Conservation (phyloP, 1,284 basidiomycete species). For the Apiotrichum brassicae region DNA sequence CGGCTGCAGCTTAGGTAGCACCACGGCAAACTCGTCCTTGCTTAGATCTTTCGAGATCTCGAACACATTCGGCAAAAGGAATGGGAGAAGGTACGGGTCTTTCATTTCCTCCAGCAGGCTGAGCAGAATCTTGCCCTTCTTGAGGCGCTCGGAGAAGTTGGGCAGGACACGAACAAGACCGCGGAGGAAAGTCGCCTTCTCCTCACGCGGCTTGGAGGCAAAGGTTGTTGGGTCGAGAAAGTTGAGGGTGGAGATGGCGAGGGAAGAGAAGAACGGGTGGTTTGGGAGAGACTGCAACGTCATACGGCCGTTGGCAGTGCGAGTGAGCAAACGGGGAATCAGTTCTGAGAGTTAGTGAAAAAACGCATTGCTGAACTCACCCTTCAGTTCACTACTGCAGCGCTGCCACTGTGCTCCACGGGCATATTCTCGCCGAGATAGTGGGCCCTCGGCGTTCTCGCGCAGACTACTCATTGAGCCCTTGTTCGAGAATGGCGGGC, state of each 20-base stretch:
- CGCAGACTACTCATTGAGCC: conserved; percentile 73
- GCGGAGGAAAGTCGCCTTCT: conserved; percentile 93
- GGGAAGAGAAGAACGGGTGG: conserved; percentile 85
- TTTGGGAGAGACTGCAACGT: conserved; percentile 71
- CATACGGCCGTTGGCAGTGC: conserved; percentile 65
- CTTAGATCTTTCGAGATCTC: conserved; percentile 74
- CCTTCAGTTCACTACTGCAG: conserved; percentile 38
- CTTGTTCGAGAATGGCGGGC: conserved; percentile 80
- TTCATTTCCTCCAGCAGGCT: conserved; percentile 97
- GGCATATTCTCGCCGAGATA: conserved; percentile 32
- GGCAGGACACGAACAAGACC: conserved; percentile 76
- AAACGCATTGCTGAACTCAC: conserved; percentile 22
- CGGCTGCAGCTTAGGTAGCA: conserved; percentile 80
- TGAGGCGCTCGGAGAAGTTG: conserved; percentile 79
- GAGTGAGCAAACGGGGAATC: conserved; percentile 69
- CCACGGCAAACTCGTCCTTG: conserved; percentile 70
- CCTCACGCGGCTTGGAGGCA: conserved; percentile 85
- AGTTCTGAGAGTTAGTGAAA: conserved; percentile 53
- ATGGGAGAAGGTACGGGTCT: conserved; percentile 82
- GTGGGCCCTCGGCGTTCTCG: conserved; percentile 63
- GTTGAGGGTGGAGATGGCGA: conserved; percentile 94
- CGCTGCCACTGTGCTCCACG: conserved; percentile 40
- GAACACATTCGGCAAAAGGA: conserved; percentile 97
- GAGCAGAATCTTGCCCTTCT: conserved; percentile 86
- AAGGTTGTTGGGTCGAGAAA: conserved; percentile 95